A percentile compares a stretch with the other conserved stretches of the same genome.
These are phyloP conservation scores for Heritiera littoralis DNA, from an alignment of 345 rosid genomes.

Conservation along the genomic window DNA sequence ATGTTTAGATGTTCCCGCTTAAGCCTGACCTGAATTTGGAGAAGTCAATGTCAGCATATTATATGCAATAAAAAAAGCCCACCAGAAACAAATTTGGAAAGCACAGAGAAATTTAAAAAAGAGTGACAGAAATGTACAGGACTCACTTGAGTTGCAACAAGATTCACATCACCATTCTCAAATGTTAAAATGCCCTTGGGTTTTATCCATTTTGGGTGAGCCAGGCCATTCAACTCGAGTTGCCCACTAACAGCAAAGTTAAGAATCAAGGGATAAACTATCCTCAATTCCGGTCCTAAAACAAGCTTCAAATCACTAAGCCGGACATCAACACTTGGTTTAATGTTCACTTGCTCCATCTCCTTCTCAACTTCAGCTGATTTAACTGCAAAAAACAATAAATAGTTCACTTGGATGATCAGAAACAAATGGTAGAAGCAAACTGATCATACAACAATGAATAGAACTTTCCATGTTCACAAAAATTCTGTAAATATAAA, in stretches of 20 bases:
- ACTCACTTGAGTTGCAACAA: constrained; percentile 93
- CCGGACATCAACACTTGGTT: constrained; percentile 80
- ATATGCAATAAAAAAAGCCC: constrained; percentile 10
- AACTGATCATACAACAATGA: neutral
- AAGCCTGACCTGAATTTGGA: constrained; percentile 72
- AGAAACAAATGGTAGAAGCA: neutral
- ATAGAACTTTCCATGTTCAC: neutral
- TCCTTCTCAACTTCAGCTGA: constrained; percentile 69
- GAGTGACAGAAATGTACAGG: constrained; percentile 10
- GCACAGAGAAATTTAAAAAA: constrained; percentile 6
- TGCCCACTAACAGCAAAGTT: constrained; percentile 95
- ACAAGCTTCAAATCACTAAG: constrained; percentile 88
- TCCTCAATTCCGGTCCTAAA: constrained; percentile 91
- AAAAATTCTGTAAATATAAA: neutral
- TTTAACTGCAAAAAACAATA: constrained; percentile 52
- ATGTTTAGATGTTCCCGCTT: constrained; percentile 91
- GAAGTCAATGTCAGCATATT: constrained; percentile 18
- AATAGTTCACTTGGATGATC: neutral
- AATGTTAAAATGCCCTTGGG: constrained; percentile 90
- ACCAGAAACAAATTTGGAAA: constrained; percentile 14
- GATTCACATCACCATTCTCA: constrained; percentile 98
- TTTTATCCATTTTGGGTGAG: constrained; percentile 88
- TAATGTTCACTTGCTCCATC: constrained; percentile 59
- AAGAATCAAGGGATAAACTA: constrained; percentile 88
- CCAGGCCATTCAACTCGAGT: constrained; percentile 83